These are phyloP conservation scores for Penicillium herquei DNA, from an alignment of 495 filamentous ascomycete species.

Conservation along the genomic window DNA sequence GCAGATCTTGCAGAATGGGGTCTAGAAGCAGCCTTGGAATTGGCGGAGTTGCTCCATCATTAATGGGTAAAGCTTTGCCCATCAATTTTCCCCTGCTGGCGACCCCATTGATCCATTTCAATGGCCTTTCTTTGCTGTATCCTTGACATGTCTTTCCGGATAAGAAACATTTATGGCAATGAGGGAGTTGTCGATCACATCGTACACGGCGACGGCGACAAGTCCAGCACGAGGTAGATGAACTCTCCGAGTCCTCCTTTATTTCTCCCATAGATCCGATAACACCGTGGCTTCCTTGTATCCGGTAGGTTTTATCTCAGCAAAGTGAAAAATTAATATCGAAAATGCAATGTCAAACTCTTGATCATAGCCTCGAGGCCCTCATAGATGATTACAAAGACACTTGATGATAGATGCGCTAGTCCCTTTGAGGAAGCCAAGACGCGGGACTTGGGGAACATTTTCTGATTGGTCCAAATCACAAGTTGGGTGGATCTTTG, in stretches of 20 bases:
- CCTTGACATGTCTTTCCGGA: constrained; percentile 9
- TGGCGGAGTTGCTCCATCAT: neutral
- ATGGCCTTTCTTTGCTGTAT: constrained; percentile 13
- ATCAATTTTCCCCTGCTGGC: constrained; percentile 21
- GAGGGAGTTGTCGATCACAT: constrained; percentile 20
- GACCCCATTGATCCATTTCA: constrained; percentile 22
- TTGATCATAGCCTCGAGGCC: neutral
- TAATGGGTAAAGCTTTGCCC: constrained; percentile 13
- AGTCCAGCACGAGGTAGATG: constrained; percentile 15
- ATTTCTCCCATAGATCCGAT: neutral
- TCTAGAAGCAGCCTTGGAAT: constrained; percentile 13
- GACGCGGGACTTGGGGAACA: neutral
- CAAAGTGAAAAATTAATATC: neutral
- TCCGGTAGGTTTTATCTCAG: neutral
- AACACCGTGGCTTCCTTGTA: too few relatives aligned
- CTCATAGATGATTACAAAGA: too few relatives aligned
- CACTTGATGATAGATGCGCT: neutral
- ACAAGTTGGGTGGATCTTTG: neutral
- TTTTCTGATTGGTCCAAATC: neutral
- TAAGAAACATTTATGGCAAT: constrained; percentile 13
- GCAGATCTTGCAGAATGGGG: constrained; percentile 13
- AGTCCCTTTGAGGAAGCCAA: neutral
- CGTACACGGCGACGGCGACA: constrained; percentile 21
- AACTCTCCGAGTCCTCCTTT: neutral
- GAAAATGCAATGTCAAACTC: neutral